phyloP scores from a whole-genome alignment of 352 stramenopile genomes.

The Phytophthora multivora region DNA sequence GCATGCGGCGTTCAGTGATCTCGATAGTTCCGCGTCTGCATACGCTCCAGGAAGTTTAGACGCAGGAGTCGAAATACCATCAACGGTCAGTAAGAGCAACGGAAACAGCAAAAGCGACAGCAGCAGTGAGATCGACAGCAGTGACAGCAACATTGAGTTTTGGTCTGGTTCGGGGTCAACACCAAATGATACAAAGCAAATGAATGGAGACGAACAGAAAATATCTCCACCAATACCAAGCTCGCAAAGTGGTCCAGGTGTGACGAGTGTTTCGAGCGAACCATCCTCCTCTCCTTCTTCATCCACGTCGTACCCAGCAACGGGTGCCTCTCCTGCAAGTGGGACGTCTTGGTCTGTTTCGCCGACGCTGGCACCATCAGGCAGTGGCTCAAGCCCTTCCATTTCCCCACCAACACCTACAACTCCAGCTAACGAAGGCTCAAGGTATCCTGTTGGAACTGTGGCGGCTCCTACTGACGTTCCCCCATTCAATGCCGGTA shows the following conservation, averaged over 20 bases:
- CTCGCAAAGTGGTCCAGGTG: background rate
- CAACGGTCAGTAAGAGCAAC: background rate
- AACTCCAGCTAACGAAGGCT: background rate
- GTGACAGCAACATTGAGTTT: background rate
- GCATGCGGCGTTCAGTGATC: background rate
- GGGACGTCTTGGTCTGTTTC: background rate
- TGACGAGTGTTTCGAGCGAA: background rate
- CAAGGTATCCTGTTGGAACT: background rate
- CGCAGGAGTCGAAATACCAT: slow-evolving; percentile 1
- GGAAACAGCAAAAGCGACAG: background rate
- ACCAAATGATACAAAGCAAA: background rate
- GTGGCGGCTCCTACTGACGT: background rate
- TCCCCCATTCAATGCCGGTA: background rate
- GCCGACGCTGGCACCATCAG: background rate
- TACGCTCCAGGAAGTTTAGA: slow-evolving; percentile 4
- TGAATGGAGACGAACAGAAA: slow-evolving; percentile 7
- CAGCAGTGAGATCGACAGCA: background rate
- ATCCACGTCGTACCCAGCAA: background rate
- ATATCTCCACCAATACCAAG: background rate
- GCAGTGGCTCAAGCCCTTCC: background rate
- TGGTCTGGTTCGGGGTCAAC: background rate
- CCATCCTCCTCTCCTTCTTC: background rate
- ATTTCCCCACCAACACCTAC: background rate
- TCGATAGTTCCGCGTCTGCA: too few species aligned
- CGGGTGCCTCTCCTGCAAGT: background rate